Conservation (phyloP, 768 basidiomycete genomes). For the Leucocoprinus sp. region DNA sequence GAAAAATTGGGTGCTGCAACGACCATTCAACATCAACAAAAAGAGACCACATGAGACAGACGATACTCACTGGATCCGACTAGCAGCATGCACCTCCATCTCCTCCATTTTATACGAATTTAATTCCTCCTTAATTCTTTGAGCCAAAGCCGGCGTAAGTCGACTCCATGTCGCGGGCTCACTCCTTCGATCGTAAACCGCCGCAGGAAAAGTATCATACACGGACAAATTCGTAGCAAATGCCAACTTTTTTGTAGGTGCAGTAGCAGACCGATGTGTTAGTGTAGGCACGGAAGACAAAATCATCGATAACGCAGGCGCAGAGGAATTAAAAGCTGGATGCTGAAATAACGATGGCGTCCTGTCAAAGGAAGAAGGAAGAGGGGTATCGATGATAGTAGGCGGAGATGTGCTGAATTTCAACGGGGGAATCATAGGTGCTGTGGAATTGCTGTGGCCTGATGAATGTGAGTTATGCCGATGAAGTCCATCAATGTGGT, state of each 20-base stretch:
- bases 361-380: conserved; percentile 33
- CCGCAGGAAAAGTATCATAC: conserved; percentile 91
- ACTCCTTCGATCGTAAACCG: conserved; percentile 88
- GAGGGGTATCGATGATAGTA: conserved; percentile 19
- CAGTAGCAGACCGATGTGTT: conserved; percentile 67
- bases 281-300: conserved; percentile 40
- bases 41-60: conserved; percentile 4
- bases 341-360: conserved; percentile 61
- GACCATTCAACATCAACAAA: conserved; percentile 4
- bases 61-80: conserved; percentile 75
- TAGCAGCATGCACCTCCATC: conserved; percentile 96
- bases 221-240: conserved; percentile 92
- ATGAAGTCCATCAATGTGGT: conserved; percentile 82
- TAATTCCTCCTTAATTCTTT: conserved; percentile 95
- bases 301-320: conserved; percentile 71
- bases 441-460: conserved; percentile 22
- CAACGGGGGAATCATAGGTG: conserved; percentile 53
- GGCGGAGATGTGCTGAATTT: conserved; percentile 41
- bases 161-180: conserved; percentile 97
- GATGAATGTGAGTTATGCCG: conserved; percentile 55
- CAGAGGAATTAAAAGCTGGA: conserved; percentile 81
- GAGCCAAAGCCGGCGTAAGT: conserved; percentile 88
- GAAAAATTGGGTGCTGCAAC: conserved; percentile 75
- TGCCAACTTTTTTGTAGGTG: conserved; percentile 62
- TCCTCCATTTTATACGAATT: conserved; percentile 99